Evolutionary conservation across 805 yeast species (phyloP).

Genomic region (Nakazawaea molendinolei): DNA sequence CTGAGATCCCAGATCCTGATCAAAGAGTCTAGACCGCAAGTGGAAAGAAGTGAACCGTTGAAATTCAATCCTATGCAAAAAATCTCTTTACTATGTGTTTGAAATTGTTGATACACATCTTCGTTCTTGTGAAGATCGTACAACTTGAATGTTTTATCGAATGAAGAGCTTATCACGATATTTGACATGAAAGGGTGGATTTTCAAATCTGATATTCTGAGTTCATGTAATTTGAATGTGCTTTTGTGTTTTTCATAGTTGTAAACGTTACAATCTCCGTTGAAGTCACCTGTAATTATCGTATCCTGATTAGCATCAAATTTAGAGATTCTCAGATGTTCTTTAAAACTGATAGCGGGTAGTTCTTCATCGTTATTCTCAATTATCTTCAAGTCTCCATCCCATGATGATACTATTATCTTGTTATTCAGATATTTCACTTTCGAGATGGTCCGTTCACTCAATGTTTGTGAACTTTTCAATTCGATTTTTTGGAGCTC

Average conservation of each 20-base stretch:
- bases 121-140: slow-evolving; percentile 60
- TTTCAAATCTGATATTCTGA: slow-evolving; percentile 52
- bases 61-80: slow-evolving; percentile 55
- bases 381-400: slow-evolving; percentile 58
- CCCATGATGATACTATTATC: slow-evolving; percentile 78
- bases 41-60: slow-evolving; percentile 71
- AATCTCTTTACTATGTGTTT: slow-evolving; percentile 79
- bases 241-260: slow-evolving; percentile 8
- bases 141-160: slow-evolving; percentile 80
- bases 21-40: slow-evolving; percentile 74
- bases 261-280: slow-evolving; percentile 32
- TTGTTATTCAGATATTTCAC: slow-evolving; percentile 35
- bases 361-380: slow-evolving; percentile 27
- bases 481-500: slow-evolving; percentile 32
- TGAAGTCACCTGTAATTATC: slow-evolving; percentile 17
- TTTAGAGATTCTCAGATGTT: slow-evolving; percentile 62
- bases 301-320: slow-evolving; percentile 51
- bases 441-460: slow-evolving; percentile 62
- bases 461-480: slow-evolving; percentile 64
- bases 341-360: slow-evolving; percentile 24
- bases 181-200: slow-evolving; percentile 59
- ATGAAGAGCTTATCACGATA: slow-evolving; percentile 61
- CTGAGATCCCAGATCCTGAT: slow-evolving; percentile 83
- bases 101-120: slow-evolving; percentile 57
- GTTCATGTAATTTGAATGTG: slow-evolving; percentile 28